Evolutionary conservation across 75 land plant genomes (phyloP), one percentile per base, ranked within the genome.

Genomic region (Pinus tabuliformis): DNA sequence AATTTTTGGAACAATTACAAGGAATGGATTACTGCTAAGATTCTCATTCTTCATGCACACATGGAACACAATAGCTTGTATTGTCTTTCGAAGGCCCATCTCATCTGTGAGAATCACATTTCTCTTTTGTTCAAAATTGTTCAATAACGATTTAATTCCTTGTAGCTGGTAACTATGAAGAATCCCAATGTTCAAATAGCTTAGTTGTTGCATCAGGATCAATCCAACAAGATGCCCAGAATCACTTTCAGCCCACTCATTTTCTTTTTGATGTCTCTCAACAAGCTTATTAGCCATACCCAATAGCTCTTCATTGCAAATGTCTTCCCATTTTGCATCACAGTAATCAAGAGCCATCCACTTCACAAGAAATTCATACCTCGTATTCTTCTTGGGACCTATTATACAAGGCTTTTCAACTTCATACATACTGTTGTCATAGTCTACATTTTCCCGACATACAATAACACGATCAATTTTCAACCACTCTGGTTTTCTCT

Each of bases 81-180:
- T 81, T 16, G 84, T 83, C 76, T 83, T 83, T 20, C 84, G 83
- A 26, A 83, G 75, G 36, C 84, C 84, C 84, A 83, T 83, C 83
- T 83, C 84, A 70, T 83, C 84, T 83, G 83, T 83, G 56, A 83
- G 83, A 64, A 83, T 83, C 28, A 80, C 84, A 59, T 75, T 83
- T 54, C 75, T 83, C 24, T 73, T 73, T 45, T 74, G 78, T 56
- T 80, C 62, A 56, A 75, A 83, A 61, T 83, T 83, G 30, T 36
- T 70, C 36, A 83, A 45, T 30, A 83, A 58, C 84, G 83, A 83
- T 52, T 81, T 83, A 11, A 80, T 62, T 30, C 84, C 84, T 59
- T 81, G 73, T 58, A 83, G 39, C 72, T 83, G 84, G 63, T 80
- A 83, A 17, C 37, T 78, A 70, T 81, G 78, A 39, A 83, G 45